Evolutionary conservation across 257 asterid species (phyloP).

Genomic region (Sherardia arvensis): DNA sequence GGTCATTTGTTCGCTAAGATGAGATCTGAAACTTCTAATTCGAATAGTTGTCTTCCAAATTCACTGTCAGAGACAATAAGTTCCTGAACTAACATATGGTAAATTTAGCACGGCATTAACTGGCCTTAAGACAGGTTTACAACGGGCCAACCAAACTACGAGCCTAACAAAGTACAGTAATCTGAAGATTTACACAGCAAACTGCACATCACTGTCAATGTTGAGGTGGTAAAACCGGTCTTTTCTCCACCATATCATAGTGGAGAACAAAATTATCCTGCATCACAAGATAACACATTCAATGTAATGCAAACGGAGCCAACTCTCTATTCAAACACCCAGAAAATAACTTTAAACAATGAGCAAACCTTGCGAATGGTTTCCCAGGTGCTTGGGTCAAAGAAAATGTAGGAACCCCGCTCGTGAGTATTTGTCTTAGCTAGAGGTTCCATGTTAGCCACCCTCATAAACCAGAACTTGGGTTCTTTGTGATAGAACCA

Average conservation of each 20-base stretch:
- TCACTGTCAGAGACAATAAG: not conserved
- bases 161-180: not conserved
- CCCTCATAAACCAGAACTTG: slow-evolving; percentile 66
- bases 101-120: not conserved
- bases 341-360: not conserved
- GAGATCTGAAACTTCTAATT: slow-evolving; percentile 1
- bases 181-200: slow-evolving; percentile 12
- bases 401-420: slow-evolving; percentile 82
- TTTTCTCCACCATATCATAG: slow-evolving; percentile 81
- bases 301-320: not conserved
- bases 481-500: slow-evolving; percentile 91
- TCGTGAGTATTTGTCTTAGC: slow-evolving; percentile 65
- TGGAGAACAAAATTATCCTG: slow-evolving; percentile 93
- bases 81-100: not conserved
- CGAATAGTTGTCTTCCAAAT: not conserved
- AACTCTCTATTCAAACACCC: not conserved
- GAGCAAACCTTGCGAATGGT: slow-evolving; percentile 74
- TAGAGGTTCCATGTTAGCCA: slow-evolving; percentile 70
- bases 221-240: slow-evolving; percentile 75
- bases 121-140: slow-evolving; percentile 4
- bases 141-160: not conserved
- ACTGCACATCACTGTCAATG: slow-evolving; percentile 28
- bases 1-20: not conserved
- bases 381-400: slow-evolving; percentile 98
- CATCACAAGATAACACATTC: slow-evolving; percentile 17